Conservation (phyloP, 1,139 yeast species). For the Yamadazyma triangularis region DNA sequence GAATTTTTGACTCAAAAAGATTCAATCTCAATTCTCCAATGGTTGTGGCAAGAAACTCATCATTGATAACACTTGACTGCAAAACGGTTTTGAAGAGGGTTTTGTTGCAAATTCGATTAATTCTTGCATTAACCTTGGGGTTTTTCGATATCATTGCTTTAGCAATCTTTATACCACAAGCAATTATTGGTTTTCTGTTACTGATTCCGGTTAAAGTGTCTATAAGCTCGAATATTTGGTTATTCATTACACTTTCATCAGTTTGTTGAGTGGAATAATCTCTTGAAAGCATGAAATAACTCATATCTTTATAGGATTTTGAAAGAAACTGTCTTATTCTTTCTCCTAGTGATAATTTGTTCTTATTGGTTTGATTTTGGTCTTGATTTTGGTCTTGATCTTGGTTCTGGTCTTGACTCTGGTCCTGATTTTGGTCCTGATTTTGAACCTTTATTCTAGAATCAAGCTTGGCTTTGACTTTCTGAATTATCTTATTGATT, state of each 20-base stretch:
- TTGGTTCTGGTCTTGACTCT: too few relatives aligned
- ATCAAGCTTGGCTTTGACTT: slow-evolving; percentile 2
- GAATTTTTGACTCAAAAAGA: slow-evolving; percentile 16
- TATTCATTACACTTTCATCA: slow-evolving; percentile 9
- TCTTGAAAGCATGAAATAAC: slow-evolving; percentile 11
- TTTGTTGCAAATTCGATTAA: slow-evolving; percentile 17
- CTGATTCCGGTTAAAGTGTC: slow-evolving; percentile 26
- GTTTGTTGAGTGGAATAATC: slow-evolving; percentile 4
- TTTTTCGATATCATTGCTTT: slow-evolving; percentile 11
- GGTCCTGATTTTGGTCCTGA: too few relatives aligned
- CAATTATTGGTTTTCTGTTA: slow-evolving; percentile 25
- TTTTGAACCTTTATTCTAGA: background rate
- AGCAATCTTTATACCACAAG: slow-evolving; percentile 12
- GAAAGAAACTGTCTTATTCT: slow-evolving; percentile 7
- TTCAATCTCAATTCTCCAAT: slow-evolving; percentile 16
- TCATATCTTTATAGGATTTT: slow-evolving; percentile 10
- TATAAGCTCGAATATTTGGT: slow-evolving; percentile 21
- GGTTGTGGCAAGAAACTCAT: slow-evolving; percentile 15
- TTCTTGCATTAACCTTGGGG: slow-evolving; percentile 8
- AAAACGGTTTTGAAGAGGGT: slow-evolving; percentile 12
- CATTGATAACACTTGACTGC: slow-evolving; percentile 13
- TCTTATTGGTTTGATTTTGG: slow-evolving; percentile 1
- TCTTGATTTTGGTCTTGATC: slow-evolving; percentile 1
- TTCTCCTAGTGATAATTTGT: slow-evolving; percentile 2
- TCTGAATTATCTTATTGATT: slow-evolving; percentile 6